phyloP scores from a whole-genome alignment of 768 basidiomycete genomes.

The Mrakia blollopis region DNA sequence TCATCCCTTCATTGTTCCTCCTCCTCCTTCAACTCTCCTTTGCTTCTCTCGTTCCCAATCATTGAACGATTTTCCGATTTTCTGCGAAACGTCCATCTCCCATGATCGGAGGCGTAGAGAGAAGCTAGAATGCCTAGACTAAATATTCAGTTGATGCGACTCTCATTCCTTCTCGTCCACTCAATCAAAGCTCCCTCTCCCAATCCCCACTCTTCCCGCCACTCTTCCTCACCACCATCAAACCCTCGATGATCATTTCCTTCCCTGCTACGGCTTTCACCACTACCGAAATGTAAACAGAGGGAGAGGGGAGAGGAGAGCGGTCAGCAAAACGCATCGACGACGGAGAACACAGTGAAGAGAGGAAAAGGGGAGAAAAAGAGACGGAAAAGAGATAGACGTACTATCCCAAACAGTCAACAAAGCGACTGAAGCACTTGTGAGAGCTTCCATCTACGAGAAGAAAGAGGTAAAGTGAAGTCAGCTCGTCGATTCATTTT shows the following conservation, averaged over 20 bases:
- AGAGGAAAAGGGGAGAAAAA: background rate
- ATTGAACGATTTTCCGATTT: too few species aligned
- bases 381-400: background rate
- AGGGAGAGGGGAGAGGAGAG: background rate
- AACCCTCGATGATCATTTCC: constrained; percentile 70
- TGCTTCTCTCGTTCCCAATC: too few species aligned
- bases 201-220: constrained; percentile 76
- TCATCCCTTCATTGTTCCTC: too few species aligned
- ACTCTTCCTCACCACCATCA: constrained; percentile 61
- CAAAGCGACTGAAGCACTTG: constrained; percentile 69
- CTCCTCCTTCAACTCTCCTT: too few species aligned
- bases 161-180: too few species aligned
- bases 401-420: constrained; percentile 77
- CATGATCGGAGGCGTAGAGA: too few species aligned
- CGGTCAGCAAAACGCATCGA: background rate
- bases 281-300: constrained; percentile 46
- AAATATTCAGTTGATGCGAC: too few species aligned
- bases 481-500: background rate
- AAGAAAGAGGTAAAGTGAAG: background rate
- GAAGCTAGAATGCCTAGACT: too few species aligned
- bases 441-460: constrained; percentile 80
- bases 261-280: constrained; percentile 82
- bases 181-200: constrained; percentile 32
- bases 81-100: too few species aligned
- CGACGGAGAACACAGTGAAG: background rate